Conservation (phyloP, 139 green algal species). For the Asterochloris erici region DNA sequence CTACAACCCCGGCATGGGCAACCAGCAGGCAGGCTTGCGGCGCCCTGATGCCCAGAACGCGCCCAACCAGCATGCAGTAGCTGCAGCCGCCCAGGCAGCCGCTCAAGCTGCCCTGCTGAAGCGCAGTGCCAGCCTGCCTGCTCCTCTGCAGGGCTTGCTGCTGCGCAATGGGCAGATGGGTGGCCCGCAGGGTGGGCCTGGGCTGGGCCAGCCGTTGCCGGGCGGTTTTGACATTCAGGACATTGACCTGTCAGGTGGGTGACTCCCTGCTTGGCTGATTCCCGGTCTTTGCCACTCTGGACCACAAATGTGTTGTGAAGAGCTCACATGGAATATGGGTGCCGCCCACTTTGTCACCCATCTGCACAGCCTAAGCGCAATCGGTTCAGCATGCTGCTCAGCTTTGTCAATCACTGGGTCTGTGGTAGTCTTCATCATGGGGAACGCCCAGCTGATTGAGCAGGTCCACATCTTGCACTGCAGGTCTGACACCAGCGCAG, state of each 20-base stretch:
- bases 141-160: conserved; percentile 4
- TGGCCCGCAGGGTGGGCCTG: background rate
- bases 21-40: background rate
- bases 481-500: conserved; percentile 23
- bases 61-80: background rate
- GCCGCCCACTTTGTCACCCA: background rate
- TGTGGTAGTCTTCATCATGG: background rate
- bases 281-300: background rate
- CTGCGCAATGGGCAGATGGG: conserved; percentile 1
- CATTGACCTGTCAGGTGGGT: conserved; percentile 14
- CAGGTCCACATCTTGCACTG: background rate
- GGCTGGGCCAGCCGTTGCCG: background rate
- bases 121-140: conserved; percentile 2
- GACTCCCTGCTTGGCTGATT: background rate
- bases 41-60: background rate
- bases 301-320: background rate
- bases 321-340: background rate
- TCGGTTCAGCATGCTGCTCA: background rate
- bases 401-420: background rate
- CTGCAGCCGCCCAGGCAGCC: conserved; percentile 3
- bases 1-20: conserved; percentile 3
- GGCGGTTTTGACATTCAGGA: conserved; percentile 9
- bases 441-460: too few relatives aligned
- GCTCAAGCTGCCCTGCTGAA: conserved; percentile 9
- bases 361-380: background rate